Base-by-base conservation (phyloP, 2,329 filamentous ascomycete genomes). In the Fusarium cyanostomum region DNA sequence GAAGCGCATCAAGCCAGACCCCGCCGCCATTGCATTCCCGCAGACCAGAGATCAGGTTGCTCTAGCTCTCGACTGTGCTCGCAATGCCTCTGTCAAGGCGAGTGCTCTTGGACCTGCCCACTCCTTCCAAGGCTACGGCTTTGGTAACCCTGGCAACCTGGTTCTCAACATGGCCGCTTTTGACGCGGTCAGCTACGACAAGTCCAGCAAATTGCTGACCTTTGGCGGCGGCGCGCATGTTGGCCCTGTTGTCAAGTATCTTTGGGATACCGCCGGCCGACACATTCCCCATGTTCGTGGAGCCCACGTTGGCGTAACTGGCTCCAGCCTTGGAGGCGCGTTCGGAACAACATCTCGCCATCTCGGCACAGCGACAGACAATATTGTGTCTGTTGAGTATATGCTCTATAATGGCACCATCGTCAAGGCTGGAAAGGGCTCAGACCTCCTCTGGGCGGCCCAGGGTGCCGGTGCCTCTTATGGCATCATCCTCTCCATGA, bases 331-430 rank as follows among this genome's bases (percentile, higher is more conserved):
- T 2, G 68, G 68, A n/a, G 66, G 68, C 8, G 68, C 67, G 0
- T 70, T 56, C 7, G 67, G 67, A 2, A 56, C 57, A 4, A 71
- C 68, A 0, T 67, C 66, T 0, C 58, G 68, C 11, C 34, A 56
- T 8, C 42, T 59, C 7, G 68, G 68, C 2, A 69, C 64, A 0
- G 56, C 68, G 2, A 61, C 71, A 56, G 68, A 70, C 18, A 69
- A 59, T 37, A 50, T 70, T 2, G 66, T 71, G 0, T 52, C 56
- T 12, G 57, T 66, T 5, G 64, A 71, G 63, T 63, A 56, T 41
- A 70, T 71, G 68, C 52, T 71, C 8, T 69, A 66, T 51, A 70
- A 71, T 12, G 68, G 68, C 7, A 69, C 68, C 2, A 38, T 71
- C 21, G 64, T 71, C 33, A 66, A 69, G 7, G 64, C 64, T 3